Percentiles rank a stretch among this genome's conserved stretches.
phyloP scores from a whole-genome alignment of 768 basidiomycete species.

The Russula ochroleuca region DNA sequence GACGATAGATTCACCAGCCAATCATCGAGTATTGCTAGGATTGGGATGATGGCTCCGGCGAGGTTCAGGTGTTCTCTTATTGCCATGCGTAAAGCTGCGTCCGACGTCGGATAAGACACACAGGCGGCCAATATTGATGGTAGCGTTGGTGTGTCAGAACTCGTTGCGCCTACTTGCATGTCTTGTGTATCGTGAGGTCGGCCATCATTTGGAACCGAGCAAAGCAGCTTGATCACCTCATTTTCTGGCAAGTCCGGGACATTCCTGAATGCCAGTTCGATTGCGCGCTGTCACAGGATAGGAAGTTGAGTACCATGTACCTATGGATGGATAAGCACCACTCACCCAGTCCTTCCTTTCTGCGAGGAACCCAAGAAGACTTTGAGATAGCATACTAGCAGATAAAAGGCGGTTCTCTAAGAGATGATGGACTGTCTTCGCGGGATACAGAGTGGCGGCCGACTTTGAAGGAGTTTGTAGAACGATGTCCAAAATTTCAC shows the following conservation, averaged over 20 bases:
- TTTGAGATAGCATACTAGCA: constrained; percentile 57
- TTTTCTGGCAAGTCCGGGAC: constrained; percentile 64
- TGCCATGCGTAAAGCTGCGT: constrained; percentile 44
- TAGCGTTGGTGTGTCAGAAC: constrained; percentile 35
- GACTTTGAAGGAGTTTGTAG: constrained; percentile 42
- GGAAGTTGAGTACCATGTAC: background rate
- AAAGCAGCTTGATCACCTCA: constrained; percentile 55
- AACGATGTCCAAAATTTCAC: constrained; percentile 50
- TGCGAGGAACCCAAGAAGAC: constrained; percentile 51
- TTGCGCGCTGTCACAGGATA: constrained; percentile 30
- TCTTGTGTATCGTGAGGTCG: constrained; percentile 25
- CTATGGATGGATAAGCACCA: background rate
- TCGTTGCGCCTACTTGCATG: constrained; percentile 39
- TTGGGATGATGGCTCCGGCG: constrained; percentile 44
- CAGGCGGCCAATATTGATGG: constrained; percentile 39
- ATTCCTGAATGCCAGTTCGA: constrained; percentile 48
- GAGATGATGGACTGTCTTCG: constrained; percentile 54
- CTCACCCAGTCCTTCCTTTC: constrained; percentile 66
- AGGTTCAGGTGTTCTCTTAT: constrained; percentile 48
- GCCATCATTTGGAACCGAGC: constrained; percentile 35
- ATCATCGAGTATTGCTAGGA: constrained; percentile 45
- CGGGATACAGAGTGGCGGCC: constrained; percentile 42
- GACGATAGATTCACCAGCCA: constrained; percentile 45
- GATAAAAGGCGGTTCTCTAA: constrained; percentile 53
- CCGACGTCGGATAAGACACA: constrained; percentile 41